Evolutionary conservation across 2,329 filamentous ascomycete genomes (phyloP), one percentile per base, ranked within the genome.

Genomic region (Hypomyces rosellus): DNA sequence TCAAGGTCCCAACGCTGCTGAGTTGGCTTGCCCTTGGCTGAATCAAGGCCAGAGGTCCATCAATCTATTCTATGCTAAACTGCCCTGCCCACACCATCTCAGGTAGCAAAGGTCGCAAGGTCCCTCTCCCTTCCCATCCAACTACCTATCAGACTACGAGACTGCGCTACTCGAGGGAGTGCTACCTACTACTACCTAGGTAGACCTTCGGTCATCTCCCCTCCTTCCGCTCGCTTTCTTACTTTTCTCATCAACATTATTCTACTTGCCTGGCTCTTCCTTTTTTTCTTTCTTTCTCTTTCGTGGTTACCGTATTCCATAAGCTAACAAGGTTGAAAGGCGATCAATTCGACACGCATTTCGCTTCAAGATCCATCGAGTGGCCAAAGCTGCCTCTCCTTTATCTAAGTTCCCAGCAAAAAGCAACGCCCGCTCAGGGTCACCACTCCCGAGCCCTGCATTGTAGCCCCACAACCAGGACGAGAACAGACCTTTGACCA

Each of bases 141-240:
- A 53, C 55, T 57, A 53, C 55, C 52, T 18, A 39, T 18, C 37
- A 39, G n/a, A n/a, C 37, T 39, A 39, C 16, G 37, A 39, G 37
- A 39, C 37, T 18, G 54, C 49, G 54, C 49, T 43, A 36, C 54
- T 47, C 54, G 37, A 39, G 37, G 37, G 37, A 39, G 37, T 18
- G 37, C 37, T n/a, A 18, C 16, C 37, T 39, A 18, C 37, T 39
- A 39, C 37, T 18, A 15, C n/a, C 25, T 30, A 11, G 25, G 53
- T 51, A 51, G 46, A 50, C 54, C 54, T 55, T 57, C 48, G 44
- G 46, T 41, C 45, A 46, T 56, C 49, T 55, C 47, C 52, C 52
- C 48, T 56, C 51, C 53, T 51, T 52, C 46, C 45, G 38, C 53
- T 43, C 45, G 42, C 40, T 45, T 42, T 40, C 45, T 49, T 45